These are phyloP conservation scores for Nannizzia gypsea DNA, from an alignment of 2,329 filamentous ascomycete genomes.

Conservation along the genomic window DNA sequence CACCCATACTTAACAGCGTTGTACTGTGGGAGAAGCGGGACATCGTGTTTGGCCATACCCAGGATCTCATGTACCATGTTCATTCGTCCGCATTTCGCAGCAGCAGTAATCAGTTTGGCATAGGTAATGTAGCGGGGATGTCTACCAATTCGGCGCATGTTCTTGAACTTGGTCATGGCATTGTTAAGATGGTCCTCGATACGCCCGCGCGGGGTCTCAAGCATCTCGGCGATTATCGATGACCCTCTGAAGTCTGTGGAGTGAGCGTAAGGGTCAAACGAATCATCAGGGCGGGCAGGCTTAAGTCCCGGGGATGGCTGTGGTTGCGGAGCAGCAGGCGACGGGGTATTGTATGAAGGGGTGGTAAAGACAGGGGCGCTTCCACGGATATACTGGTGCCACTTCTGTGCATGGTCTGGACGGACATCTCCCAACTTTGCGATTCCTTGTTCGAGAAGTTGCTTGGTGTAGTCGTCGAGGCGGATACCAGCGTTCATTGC, in stretches of 20 bases:
- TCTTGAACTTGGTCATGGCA: constrained; percentile 71
- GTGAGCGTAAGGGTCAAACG: constrained; percentile 79
- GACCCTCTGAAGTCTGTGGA: constrained; percentile 91
- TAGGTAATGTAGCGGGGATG: constrained; percentile 95
- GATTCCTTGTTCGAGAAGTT: constrained; percentile 47
- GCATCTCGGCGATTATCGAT: constrained; percentile 73
- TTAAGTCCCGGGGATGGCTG: constrained; percentile 42
- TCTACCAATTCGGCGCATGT: constrained; percentile 82
- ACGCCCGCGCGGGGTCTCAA: constrained; percentile 68
- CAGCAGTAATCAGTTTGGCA: constrained; percentile 83
- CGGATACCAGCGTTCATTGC: constrained; percentile 42
- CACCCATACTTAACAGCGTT: constrained; percentile 84
- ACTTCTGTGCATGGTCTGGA: constrained; percentile 41
- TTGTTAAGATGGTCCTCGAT: constrained; percentile 65
- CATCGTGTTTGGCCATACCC: constrained; percentile 75
- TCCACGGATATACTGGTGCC: constrained; percentile 43
- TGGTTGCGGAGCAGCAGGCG: constrained; percentile 27
- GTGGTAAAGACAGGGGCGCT: constrained; percentile 20
- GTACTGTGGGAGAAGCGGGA: constrained; percentile 75
- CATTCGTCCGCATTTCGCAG: constrained; percentile 72
- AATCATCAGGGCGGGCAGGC: constrained; percentile 59
- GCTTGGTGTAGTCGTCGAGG: constrained; percentile 45
- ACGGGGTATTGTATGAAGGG: constrained; percentile 33
- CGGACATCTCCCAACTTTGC: constrained; percentile 39
- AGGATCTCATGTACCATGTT: constrained; percentile 77